Base-by-base conservation (phyloP, 2,329 filamentous ascomycete species). In the Colletotrichum zoysiae region DNA sequence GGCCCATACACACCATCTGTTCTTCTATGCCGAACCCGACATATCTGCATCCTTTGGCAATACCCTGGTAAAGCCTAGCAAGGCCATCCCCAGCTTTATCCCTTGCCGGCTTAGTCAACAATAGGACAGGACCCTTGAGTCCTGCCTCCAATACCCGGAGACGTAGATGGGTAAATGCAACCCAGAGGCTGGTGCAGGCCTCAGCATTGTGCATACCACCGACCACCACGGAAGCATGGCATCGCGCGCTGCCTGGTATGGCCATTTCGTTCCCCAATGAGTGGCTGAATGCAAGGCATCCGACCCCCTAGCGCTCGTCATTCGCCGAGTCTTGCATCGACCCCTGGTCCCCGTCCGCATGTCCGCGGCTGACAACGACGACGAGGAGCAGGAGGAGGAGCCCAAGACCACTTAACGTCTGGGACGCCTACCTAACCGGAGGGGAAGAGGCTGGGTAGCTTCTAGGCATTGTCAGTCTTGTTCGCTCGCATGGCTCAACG, bases 261-360 rank as follows among this genome's bases (percentile, higher is more conserved):
- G 59, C 38, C 53, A 38, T 33, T 35, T 40, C 16, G 12, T 35
- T 38, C 18, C 40, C 55, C 55, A 14, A 14, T 64, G 59, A 71
- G 33, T 71, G 65, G 69, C 40, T 60, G 44, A 23, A 56, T 64
- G 53, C 42, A 51, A 35, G 57, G 65, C 65, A 69, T 65, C 59
- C 65, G 55, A 30, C 59, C 59, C 38, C 9, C 33, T 71, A 69
- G 69, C 69, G 65, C 60, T 33, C 50, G 44, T 33, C 66, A 44
- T 55, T 65, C 59, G 50, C 69, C 69, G 69, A 71, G 59, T 65
- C 59, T 60, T 71, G 69, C 69, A 71, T 46, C 20, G 46, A 23
- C n/a, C 65, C 59, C 69, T 48, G 58, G 69, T 51, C 69, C 44
- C 26, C n/a, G 48, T 60, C 44, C n/a, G 30, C 58, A 68, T 14